These are phyloP conservation scores for Trichoderma arundinaceum DNA, from an alignment of 2,329 filamentous ascomycete species.

Conservation along the genomic window DNA sequence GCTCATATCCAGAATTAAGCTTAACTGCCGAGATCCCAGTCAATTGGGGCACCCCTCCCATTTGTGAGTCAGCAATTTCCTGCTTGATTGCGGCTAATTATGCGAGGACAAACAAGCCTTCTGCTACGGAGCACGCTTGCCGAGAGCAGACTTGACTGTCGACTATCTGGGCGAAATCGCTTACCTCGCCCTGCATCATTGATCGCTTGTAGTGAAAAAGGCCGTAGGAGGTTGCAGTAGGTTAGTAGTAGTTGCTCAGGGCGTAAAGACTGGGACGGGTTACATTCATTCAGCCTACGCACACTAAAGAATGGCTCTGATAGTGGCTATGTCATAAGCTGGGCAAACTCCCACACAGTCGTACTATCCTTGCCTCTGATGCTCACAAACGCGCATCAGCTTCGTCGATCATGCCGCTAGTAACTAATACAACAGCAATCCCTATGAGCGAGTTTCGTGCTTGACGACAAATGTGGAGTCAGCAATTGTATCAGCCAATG, in stretches of 20 bases:
- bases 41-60: neutral
- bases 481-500: neutral
- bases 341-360: neutral
- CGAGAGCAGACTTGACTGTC: too few relatives aligned
- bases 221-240: neutral
- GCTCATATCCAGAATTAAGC: slow-evolving; percentile 7
- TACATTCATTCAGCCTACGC: too few relatives aligned
- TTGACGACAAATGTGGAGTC: slow-evolving; percentile 1
- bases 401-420: slow-evolving; percentile 18
- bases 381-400: slow-evolving; percentile 15
- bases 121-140: too few relatives aligned
- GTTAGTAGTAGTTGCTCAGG: too few relatives aligned
- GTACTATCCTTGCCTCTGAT: neutral
- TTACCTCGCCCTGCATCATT: neutral
- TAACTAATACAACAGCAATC: neutral
- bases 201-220: neutral
- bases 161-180: neutral
- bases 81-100: neutral
- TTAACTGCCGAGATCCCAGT: neutral
- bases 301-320: neutral
- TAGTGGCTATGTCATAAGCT: neutral
- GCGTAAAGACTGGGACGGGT: neutral
- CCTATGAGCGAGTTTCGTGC: neutral
- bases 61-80: neutral
- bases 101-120: too few relatives aligned